Conservation (phyloP, 805 yeast species). For the Saccharomycodes ludwigii region DNA sequence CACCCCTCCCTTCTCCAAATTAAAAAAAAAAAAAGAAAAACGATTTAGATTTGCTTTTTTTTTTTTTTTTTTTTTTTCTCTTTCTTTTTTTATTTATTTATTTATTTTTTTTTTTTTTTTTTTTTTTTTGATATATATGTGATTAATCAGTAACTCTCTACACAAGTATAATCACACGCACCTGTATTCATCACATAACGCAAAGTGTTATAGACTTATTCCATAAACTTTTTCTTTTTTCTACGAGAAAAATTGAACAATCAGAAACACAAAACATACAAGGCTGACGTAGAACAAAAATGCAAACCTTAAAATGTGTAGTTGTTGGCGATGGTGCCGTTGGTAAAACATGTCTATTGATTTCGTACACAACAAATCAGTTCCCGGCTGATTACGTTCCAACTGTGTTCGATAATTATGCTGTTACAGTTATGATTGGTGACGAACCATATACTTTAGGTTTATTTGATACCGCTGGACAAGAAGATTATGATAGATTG, state of each 20-base stretch:
- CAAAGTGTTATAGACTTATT: no score
- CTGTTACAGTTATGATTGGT: slow-evolving; percentile 91
- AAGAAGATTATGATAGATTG: slow-evolving; percentile 95
- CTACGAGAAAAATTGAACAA: neutral
- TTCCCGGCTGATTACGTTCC: slow-evolving; percentile 98
- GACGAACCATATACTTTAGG: slow-evolving; percentile 97
- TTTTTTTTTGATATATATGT: neutral
- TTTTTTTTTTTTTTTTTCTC: neutral
- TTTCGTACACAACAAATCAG: slow-evolving; percentile 92
- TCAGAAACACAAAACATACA: neutral
- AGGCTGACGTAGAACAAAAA: slow-evolving; percentile 14
- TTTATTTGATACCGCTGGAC: slow-evolving; percentile 97
- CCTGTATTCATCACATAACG: no score
- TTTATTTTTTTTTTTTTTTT: neutral
- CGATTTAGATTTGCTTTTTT: neutral
- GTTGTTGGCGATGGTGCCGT: slow-evolving; percentile 99
- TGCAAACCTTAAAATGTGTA: slow-evolving; percentile 74
- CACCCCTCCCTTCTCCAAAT: no score
- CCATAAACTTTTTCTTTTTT: no score
- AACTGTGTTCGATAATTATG: slow-evolving; percentile 94
- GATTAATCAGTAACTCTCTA: no score
- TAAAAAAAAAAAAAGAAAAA: neutral
- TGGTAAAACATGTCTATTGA: slow-evolving; percentile 91
- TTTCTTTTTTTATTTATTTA: neutral
- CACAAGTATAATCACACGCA: no score